Evolutionary conservation across 495 filamentous ascomycete species (phyloP).

Genomic region (Chaetomidium leptoderma): DNA sequence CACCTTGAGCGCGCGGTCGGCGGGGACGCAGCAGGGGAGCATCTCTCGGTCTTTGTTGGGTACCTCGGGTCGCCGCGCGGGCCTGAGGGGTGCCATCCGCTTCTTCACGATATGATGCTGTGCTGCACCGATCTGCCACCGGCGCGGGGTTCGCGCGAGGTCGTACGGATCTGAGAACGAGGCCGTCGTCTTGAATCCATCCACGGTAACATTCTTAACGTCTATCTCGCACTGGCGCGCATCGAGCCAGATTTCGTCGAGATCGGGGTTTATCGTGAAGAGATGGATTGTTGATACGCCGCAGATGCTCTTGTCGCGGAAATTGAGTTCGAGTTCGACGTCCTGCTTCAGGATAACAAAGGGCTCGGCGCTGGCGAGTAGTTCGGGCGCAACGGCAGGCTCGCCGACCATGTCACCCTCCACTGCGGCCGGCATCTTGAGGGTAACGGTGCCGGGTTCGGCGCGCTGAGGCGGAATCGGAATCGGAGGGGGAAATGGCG

Average conservation of each 20-base stretch:
- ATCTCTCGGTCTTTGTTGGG: constrained; percentile 37
- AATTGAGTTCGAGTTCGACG: constrained; percentile 84
- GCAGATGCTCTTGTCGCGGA: constrained; percentile 65
- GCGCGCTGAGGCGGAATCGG: background rate
- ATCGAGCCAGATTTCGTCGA: constrained; percentile 70
- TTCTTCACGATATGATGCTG: constrained; percentile 71
- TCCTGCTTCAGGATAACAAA: constrained; percentile 69
- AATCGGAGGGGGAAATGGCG: background rate
- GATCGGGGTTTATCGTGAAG: constrained; percentile 59
- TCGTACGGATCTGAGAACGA: constrained; percentile 73
- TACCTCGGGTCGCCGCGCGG: constrained; percentile 45
- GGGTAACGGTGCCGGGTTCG: background rate
- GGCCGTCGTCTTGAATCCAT: constrained; percentile 59
- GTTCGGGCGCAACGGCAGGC: constrained; percentile 8
- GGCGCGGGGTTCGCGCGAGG: constrained; percentile 56
- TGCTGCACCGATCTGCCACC: constrained; percentile 53
- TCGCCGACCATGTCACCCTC: constrained; percentile 13
- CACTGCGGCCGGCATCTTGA: constrained; percentile 13
- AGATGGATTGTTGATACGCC: constrained; percentile 79
- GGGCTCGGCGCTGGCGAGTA: constrained; percentile 20
- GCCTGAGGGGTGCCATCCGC: constrained; percentile 59
- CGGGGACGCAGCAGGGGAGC: constrained; percentile 39
- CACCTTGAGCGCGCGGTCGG: constrained; percentile 41
- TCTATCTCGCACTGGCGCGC: constrained; percentile 80
- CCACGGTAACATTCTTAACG: constrained; percentile 57